Percentiles rank a stretch among this genome's conserved stretches.
These are phyloP conservation scores for Mimosa bimucronata DNA, from an alignment of 306 rosid species.

Conservation along the genomic window DNA sequence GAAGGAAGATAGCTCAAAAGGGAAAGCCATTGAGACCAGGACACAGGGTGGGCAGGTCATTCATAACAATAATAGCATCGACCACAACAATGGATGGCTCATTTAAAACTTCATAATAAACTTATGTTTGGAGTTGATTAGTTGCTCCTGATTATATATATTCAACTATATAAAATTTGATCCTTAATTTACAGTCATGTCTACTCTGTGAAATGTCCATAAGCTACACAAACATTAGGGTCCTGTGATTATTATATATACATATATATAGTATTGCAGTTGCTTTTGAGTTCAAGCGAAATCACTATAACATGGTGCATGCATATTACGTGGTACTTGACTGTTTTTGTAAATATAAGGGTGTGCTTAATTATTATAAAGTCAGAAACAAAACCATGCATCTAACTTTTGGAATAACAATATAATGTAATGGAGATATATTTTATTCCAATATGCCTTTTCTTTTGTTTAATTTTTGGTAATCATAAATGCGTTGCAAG, in stretches of 20 bases:
- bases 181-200: background rate
- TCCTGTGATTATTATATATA: background rate
- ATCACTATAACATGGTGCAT: background rate
- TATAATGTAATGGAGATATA: too few species aligned
- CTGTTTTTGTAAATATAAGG: background rate
- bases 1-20: conserved; percentile 13
- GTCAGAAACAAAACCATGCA: background rate
- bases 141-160: background rate
- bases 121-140: background rate
- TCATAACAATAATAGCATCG: background rate
- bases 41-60: conserved; percentile 3
- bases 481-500: too few species aligned
- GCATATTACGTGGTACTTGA: background rate
- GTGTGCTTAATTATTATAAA: background rate
- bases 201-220: background rate
- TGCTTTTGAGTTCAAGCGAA: background rate
- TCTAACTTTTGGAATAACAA: background rate
- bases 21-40: conserved; percentile 7
- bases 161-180: background rate
- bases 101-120: background rate
- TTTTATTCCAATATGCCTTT: too few species aligned
- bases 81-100: conserved; percentile 29
- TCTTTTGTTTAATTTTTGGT: too few species aligned
- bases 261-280: background rate
- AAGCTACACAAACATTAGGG: background rate